Conservation (phyloP, 495 filamentous ascomycete genomes). For the Massariosphaeria phaeospora region DNA sequence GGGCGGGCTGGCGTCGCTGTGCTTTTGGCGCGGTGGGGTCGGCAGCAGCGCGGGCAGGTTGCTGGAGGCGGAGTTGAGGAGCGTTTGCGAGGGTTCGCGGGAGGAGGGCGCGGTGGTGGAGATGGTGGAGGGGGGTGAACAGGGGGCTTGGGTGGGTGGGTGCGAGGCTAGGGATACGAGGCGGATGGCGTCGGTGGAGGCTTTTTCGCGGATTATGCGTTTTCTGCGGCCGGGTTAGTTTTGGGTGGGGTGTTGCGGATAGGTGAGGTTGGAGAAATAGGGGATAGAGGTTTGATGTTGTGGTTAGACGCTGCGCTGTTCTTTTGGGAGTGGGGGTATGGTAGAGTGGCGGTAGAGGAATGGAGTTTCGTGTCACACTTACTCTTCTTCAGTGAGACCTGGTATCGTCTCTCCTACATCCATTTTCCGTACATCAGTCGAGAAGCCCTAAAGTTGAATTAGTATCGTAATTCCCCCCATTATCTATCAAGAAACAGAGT, state of each 20-base stretch:
- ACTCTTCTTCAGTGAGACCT: constrained; percentile 36
- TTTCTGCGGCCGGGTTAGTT: constrained; percentile 21
- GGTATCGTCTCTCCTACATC: constrained; percentile 29
- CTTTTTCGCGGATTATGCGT: constrained; percentile 35
- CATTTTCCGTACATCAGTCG: constrained; percentile 37
- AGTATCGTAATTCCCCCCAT: not conserved
- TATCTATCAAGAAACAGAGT: not conserved
- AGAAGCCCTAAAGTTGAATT: constrained; percentile 27
- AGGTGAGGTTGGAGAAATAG: no score
- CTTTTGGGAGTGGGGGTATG: not conserved
- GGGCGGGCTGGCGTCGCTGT: constrained; percentile 10
- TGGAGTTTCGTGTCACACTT: constrained; percentile 1
- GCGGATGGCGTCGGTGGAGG: constrained; percentile 29
- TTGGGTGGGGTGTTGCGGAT: not conserved
- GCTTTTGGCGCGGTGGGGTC: constrained; percentile 15
- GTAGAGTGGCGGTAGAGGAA: not conserved
- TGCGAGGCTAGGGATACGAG: constrained; percentile 13
- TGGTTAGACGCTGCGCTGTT: no score
- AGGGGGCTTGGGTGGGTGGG: constrained; percentile 1
- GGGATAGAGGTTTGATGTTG: no score
- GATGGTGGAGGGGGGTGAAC: not conserved
- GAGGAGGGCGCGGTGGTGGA: constrained; percentile 7
- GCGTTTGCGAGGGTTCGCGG: not conserved
- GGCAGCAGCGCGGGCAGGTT: constrained; percentile 13
- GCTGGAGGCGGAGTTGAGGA: constrained; percentile 12